Evolutionary conservation across 257 asterid species (phyloP).

Genomic region (Forsythia viridissima): DNA sequence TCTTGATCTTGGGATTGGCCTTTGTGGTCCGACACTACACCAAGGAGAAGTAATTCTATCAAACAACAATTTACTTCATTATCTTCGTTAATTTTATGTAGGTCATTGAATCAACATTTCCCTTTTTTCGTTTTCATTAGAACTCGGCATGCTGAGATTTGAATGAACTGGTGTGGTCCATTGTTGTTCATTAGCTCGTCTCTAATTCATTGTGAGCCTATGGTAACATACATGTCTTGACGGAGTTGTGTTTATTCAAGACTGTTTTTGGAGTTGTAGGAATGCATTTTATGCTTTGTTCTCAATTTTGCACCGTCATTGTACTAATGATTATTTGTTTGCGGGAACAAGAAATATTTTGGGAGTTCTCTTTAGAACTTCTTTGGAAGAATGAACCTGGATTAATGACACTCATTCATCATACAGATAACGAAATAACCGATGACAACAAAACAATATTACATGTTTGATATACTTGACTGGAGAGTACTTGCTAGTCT

Average conservation of each 20-base stretch:
- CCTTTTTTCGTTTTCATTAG: not conserved
- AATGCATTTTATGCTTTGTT: not conserved
- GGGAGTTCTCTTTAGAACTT: not conserved
- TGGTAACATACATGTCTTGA: not conserved
- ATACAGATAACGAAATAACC: not conserved
- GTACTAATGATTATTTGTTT: not conserved
- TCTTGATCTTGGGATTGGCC: constrained; percentile 32
- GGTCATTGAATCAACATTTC: not conserved
- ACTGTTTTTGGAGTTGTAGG: not conserved
- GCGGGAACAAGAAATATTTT: not conserved
- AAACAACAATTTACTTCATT: not conserved
- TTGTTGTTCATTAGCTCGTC: not conserved
- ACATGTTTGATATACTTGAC: not conserved
- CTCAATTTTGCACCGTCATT: not conserved
- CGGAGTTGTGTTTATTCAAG: not conserved
- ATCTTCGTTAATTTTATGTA: not conserved
- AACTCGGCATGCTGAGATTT: not conserved
- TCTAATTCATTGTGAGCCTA: not conserved
- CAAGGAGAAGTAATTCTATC: constrained; percentile 23
- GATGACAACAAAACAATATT: not conserved
- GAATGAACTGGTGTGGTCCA: not conserved
- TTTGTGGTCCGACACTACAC: constrained; percentile 33
- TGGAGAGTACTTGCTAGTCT: not conserved
- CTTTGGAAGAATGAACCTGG: not conserved
- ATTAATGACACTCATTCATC: not conserved